phyloP scores from a whole-genome alignment of 768 basidiomycete genomes.

The Trametes cinnabarina region DNA sequence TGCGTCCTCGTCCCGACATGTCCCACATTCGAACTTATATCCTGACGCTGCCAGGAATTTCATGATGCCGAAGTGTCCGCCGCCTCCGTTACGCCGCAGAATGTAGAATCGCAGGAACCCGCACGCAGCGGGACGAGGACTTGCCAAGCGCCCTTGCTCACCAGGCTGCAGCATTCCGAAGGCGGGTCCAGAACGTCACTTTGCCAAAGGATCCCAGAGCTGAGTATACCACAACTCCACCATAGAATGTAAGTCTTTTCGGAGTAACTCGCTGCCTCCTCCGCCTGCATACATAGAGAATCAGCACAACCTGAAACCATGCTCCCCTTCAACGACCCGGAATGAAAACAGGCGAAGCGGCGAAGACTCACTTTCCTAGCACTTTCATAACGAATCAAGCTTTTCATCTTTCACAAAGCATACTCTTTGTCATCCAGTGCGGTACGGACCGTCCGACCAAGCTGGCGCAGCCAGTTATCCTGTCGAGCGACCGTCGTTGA shows the following conservation, averaged over 20 bases:
- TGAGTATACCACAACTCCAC: not conserved
- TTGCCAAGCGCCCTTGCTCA: not conserved
- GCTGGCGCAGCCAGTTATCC: too few species aligned
- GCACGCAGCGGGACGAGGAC: slow-evolving; percentile 1
- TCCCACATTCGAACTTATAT: not conserved
- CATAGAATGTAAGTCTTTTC: not conserved
- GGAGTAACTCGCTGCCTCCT: not conserved
- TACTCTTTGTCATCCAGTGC: too few species aligned
- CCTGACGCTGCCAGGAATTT: not conserved
- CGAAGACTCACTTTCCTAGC: not conserved
- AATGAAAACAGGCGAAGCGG: not conserved
- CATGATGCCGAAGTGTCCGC: not conserved
- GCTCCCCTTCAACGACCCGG: not conserved
- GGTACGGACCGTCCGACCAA: too few species aligned
- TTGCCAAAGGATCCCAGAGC: not conserved
- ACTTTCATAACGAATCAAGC: too few species aligned
- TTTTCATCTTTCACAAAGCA: too few species aligned
- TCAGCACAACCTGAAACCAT: not conserved
- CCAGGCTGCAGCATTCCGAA: not conserved
- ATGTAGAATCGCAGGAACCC: slow-evolving; percentile 9
- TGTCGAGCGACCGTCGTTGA: too few species aligned
- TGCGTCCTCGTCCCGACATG: not conserved
- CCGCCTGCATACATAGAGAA: not conserved
- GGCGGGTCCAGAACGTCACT: not conserved
- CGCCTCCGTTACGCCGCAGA: not conserved